Conservation (phyloP, 805 yeast genomes). For the Yarrowia hollandica region DNA sequence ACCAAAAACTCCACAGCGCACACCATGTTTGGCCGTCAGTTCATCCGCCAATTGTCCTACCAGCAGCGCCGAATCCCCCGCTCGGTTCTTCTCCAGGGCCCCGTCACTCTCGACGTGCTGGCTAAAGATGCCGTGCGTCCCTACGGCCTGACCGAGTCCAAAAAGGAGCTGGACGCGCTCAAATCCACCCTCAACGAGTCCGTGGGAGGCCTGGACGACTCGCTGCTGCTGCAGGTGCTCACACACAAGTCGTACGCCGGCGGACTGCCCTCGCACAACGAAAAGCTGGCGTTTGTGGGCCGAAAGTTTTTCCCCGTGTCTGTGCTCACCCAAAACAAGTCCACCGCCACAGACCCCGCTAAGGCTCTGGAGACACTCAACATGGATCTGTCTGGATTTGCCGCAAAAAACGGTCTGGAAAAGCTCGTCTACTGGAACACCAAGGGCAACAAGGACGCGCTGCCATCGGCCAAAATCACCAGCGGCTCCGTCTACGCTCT, state of each 20-base stretch:
- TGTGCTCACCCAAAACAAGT: not conserved
- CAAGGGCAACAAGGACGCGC: not conserved
- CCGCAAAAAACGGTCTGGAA: slow-evolving; percentile 3
- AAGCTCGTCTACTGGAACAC: slow-evolving; percentile 18
- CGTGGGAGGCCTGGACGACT: slow-evolving; percentile 58
- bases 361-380: not conserved
- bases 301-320: slow-evolving; percentile 36
- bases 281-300: slow-evolving; percentile 71
- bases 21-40: slow-evolving; percentile 17
- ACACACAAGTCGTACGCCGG: slow-evolving; percentile 96
- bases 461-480: slow-evolving; percentile 4
- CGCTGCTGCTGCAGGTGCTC: slow-evolving; percentile 69
- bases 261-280: slow-evolving; percentile 87
- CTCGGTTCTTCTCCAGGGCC: slow-evolving; percentile 14
- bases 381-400: not conserved
- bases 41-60: slow-evolving; percentile 25
- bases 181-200: not conserved
- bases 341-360: not conserved
- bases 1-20: not conserved
- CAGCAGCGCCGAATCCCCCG: slow-evolving; percentile 27
- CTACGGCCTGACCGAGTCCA: slow-evolving; percentile 19
- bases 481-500: slow-evolving; percentile 46
- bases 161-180: slow-evolving; percentile 4
- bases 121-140: slow-evolving; percentile 10
- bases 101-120: slow-evolving; percentile 26